These are phyloP conservation scores for Nemania sp. DNA, from an alignment of 2,329 filamentous ascomycete species.

Conservation along the genomic window DNA sequence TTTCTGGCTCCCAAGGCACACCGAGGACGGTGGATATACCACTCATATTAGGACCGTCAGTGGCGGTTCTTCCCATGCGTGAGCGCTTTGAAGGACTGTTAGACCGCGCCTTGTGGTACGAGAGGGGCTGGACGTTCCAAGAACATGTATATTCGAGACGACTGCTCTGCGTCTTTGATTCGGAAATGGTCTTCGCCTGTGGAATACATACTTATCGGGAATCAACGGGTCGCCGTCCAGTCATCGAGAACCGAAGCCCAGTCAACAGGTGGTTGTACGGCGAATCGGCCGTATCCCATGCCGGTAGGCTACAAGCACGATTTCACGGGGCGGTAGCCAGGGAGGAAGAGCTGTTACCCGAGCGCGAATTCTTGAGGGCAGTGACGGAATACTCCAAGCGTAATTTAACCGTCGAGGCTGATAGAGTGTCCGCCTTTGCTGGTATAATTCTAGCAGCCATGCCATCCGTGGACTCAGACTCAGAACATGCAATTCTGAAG, in stretches of 20 bases:
- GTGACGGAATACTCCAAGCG: not conserved
- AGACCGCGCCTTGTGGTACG: not conserved
- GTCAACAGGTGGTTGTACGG: not conserved
- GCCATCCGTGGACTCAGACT: not conserved
- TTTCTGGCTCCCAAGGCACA: not conserved
- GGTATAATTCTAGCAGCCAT: not conserved
- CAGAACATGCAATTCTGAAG: not conserved
- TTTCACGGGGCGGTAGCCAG: not conserved
- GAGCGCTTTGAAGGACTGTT: not conserved
- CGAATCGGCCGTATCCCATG: not conserved
- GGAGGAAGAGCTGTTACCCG: not conserved
- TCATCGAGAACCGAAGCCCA: not conserved
- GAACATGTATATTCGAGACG: constrained; percentile 15
- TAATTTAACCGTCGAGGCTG: constrained; percentile 2
- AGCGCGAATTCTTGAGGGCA: not conserved
- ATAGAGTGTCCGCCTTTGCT: constrained; percentile 9
- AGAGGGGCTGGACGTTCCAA: constrained; percentile 14
- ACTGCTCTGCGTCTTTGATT: constrained; percentile 1
- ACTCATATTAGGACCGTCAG: not conserved
- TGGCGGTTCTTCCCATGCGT: not conserved
- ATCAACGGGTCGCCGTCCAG: not conserved
- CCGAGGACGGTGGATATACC: not conserved
- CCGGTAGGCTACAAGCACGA: not conserved
- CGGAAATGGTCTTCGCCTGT: constrained; percentile 7
- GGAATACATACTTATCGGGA: constrained; percentile 3